A percentile compares a stretch with the other conserved stretches of the same genome.
Conservation (phyloP, 371 early-diverging fungal species). For the Mucor circinelloides region DNA sequence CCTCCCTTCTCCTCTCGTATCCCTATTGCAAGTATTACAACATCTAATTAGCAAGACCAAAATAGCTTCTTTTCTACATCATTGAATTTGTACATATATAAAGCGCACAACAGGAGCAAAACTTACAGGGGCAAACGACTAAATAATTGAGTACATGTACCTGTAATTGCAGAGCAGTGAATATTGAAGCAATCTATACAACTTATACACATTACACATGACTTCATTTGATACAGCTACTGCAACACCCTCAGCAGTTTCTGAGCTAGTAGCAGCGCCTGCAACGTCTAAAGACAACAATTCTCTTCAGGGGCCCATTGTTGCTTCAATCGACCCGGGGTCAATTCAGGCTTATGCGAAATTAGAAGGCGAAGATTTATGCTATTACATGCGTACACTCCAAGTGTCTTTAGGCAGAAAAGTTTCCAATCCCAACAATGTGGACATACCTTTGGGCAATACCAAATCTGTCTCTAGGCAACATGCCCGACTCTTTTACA, state of each 20-base stretch:
- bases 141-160: not conserved
- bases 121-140: not conserved
- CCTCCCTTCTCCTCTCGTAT: not conserved
- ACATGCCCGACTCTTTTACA: slow-evolving; percentile 83
- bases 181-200: not conserved
- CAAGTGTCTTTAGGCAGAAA: slow-evolving; percentile 81
- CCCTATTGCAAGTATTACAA: not conserved
- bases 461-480: slow-evolving; percentile 83
- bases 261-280: slow-evolving; percentile 10
- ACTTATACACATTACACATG: not conserved
- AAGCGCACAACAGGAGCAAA: no score
- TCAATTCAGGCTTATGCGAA: slow-evolving; percentile 90
- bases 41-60: not conserved
- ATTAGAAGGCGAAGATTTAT: slow-evolving; percentile 80
- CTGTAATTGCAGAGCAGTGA: not conserved
- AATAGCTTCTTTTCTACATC: not conserved
- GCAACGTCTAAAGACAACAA: not conserved
- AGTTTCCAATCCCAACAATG: slow-evolving; percentile 54
- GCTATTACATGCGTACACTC: slow-evolving; percentile 80
- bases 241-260: slow-evolving; percentile 11
- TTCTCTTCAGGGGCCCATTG: slow-evolving; percentile 1
- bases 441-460: slow-evolving; percentile 82
- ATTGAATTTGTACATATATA: not conserved
- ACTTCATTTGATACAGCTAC: slow-evolving; percentile 10
- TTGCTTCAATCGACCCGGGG: slow-evolving; percentile 21